phyloP scores from a whole-genome alignment of 306 rosid species.

The Pterocarpus macrocarpus region DNA sequence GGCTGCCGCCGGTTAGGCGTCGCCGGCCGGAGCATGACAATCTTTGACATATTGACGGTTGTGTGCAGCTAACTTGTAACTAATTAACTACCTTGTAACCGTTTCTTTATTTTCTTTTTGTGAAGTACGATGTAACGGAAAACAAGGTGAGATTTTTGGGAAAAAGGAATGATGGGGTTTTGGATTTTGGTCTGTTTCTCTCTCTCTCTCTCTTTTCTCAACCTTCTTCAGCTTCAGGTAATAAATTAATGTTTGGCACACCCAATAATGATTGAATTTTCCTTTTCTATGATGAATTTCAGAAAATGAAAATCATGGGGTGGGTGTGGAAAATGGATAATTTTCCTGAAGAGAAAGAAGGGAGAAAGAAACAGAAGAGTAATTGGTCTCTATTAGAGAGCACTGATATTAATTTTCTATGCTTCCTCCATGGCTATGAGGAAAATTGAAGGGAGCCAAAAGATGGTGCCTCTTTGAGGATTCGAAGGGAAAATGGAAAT shows the following conservation, averaged over 20 bases:
- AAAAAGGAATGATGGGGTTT: not conserved
- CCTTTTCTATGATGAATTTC: not conserved
- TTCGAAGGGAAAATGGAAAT: not conserved
- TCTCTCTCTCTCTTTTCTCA: not conserved
- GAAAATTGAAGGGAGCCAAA: not conserved
- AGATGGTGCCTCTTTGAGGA: not conserved
- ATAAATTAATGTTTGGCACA: not conserved
- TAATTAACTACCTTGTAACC: not conserved
- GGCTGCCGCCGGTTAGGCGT: constrained; percentile 53
- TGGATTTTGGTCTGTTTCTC: not conserved
- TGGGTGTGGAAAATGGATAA: not conserved
- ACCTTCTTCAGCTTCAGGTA: not conserved
- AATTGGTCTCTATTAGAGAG: not conserved
- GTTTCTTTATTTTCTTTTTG: not conserved
- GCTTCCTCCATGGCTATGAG: not conserved
- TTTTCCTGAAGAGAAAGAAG: not conserved
- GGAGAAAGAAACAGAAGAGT: not conserved
- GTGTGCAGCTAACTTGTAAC: not conserved
- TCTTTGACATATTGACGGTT: constrained; percentile 46
- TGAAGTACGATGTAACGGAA: not conserved
- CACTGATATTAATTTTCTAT: not conserved
- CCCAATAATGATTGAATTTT: not conserved
- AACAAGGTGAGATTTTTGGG: not conserved
- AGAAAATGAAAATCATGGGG: not conserved
- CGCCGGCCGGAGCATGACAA: constrained; percentile 34